phyloP scores from a whole-genome alignment of 202 grass and related monocot genomes.

The Zizania palustris region DNA sequence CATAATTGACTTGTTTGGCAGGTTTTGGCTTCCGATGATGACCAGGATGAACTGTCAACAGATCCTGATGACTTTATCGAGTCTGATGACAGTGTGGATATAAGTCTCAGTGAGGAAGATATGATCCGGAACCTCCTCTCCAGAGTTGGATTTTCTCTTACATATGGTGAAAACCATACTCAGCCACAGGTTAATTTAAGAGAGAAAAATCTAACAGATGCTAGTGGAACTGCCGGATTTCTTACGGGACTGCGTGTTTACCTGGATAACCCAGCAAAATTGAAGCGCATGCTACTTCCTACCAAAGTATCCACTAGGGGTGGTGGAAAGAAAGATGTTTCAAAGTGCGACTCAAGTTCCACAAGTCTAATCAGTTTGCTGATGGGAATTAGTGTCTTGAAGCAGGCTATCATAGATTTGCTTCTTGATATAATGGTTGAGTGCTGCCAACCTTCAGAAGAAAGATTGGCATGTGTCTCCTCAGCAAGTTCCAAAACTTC shows the following conservation, averaged over 20 bases:
- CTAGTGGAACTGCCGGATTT: slow-evolving; percentile 86
- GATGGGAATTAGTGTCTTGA: slow-evolving; percentile 88
- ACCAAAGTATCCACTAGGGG: slow-evolving; percentile 64
- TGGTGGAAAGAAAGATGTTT: slow-evolving; percentile 58
- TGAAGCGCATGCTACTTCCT: slow-evolving; percentile 85
- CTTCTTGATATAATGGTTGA: slow-evolving; percentile 98
- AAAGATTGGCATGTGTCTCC: slow-evolving; percentile 57
- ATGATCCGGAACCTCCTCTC: slow-evolving; percentile 73
- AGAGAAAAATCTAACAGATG: slow-evolving; percentile 80
- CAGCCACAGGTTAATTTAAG: slow-evolving; percentile 70
- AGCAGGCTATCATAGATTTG: slow-evolving; percentile 92
- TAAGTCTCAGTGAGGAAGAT: slow-evolving; percentile 78
- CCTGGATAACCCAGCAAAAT: slow-evolving; percentile 79
- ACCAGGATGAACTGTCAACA: slow-evolving; percentile 83
- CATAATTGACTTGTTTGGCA: slow-evolving; percentile 48
- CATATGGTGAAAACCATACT: slow-evolving; percentile 67
- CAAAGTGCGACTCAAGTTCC: slow-evolving; percentile 58
- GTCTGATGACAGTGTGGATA: slow-evolving; percentile 73
- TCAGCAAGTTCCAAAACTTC: slow-evolving; percentile 59
- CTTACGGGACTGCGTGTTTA: slow-evolving; percentile 85
- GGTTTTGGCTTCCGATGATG: slow-evolving; percentile 94
- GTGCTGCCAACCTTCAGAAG: slow-evolving; percentile 89
- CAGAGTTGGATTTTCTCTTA: slow-evolving; percentile 78
- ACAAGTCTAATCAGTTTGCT: slow-evolving; percentile 82
- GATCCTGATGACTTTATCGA: slow-evolving; percentile 73